Percentiles rank a stretch among this genome's conserved stretches.
phyloP scores from a whole-genome alignment of 1,284 basidiomycete species.

The Marasmius fiardii region DNA sequence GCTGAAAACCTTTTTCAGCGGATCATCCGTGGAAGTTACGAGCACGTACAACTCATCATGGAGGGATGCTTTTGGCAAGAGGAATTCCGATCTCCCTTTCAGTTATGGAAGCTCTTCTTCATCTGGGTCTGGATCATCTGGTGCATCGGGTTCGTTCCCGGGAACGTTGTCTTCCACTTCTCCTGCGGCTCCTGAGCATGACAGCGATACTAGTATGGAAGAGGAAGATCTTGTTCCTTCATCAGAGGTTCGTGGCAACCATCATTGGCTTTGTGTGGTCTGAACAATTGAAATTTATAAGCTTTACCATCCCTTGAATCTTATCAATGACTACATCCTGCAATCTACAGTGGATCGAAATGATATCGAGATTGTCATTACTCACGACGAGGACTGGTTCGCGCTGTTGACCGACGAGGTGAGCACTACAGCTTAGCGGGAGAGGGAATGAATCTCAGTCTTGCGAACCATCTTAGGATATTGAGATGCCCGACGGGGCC shows the following conservation, averaged over 20 bases:
- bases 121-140: too few species aligned
- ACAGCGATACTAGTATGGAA: too few species aligned
- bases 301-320: conserved; percentile 3
- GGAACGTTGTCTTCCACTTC: background rate
- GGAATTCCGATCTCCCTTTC: background rate
- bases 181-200: too few species aligned
- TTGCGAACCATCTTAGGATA: background rate
- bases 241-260: too few species aligned
- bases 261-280: too few species aligned
- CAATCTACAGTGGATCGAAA: background rate
- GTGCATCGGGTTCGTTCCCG: too few species aligned
- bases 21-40: background rate
- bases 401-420: background rate
- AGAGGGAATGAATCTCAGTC: too few species aligned
- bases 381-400: background rate
- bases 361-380: background rate
- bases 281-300: background rate
- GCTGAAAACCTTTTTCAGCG: background rate
- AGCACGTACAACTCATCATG: background rate
- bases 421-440: background rate
- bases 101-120: background rate
- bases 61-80: background rate
- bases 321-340: conserved; percentile 4
- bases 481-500: background rate
- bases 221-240: too few species aligned